phyloP scores from a whole-genome alignment of 371 early-diverging fungal genomes.

The Mortierella sp. region DNA sequence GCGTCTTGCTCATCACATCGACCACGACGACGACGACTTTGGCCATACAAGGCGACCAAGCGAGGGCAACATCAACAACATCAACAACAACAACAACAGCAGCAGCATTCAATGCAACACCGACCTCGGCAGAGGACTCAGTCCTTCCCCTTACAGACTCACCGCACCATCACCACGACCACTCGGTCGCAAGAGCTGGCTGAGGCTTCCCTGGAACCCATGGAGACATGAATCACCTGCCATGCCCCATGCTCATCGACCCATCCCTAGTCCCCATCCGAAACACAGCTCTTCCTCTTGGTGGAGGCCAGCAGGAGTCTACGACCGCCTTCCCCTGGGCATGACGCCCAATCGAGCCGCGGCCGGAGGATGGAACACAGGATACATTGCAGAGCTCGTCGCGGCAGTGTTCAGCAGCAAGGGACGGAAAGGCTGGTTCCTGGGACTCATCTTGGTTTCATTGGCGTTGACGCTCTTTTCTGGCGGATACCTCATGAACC shows the following conservation, averaged over 20 bases:
- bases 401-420: slow-evolving; percentile 25
- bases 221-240: not conserved
- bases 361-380: not conserved
- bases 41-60: slow-evolving; percentile 17
- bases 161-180: slow-evolving; percentile 13
- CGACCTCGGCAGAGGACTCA: slow-evolving; percentile 13
- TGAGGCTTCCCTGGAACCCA: slow-evolving; percentile 11
- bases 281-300: slow-evolving; percentile 4
- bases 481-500: slow-evolving; percentile 34
- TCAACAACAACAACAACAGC: not conserved
- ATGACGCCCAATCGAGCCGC: not conserved
- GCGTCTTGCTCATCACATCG: slow-evolving; percentile 28
- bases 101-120: slow-evolving; percentile 3
- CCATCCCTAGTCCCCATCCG: slow-evolving; percentile 6
- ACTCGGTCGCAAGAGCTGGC: slow-evolving; percentile 14
- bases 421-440: slow-evolving; percentile 46
- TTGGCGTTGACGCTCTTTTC: slow-evolving; percentile 37
- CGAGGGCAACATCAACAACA: slow-evolving; percentile 25
- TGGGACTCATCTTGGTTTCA: slow-evolving; percentile 37
- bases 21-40: slow-evolving; percentile 26
- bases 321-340: slow-evolving; percentile 5
- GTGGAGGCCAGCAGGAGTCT: slow-evolving; percentile 13
- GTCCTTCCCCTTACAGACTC: not conserved
- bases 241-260: not conserved
- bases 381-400: not conserved